Evolutionary conservation across 306 rosid species (phyloP), one percentile per base, ranked within the genome.

Genomic region (Pyrus communis): DNA sequence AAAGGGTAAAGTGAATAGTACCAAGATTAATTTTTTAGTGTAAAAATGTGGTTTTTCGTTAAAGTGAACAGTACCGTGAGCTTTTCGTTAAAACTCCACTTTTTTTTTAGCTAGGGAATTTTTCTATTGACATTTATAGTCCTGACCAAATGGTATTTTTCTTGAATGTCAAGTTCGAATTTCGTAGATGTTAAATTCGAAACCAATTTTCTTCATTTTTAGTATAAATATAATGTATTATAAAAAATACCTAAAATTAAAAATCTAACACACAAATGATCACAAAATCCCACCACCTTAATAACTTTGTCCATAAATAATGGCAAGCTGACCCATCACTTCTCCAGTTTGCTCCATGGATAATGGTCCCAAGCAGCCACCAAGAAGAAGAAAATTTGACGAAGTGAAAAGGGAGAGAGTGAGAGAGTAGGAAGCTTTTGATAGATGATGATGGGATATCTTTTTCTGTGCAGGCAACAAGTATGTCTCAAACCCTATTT

Each of bases 391-490:
- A 28, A 70, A 52, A 1, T 8, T 46, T 6, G 42, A 71, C 17
- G 3, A 13, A 66, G 22, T 38, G 11, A 67, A 25, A 42, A 10
- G 62, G 22, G 2, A 2, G 18, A 52, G 17, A 14, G 60, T 2
- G 11, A 35, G 45, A 71, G 9, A 15, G 25, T 13, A 1, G 35
- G n/a, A 38, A 25, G 58, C 23, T 72, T 60, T 40, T 15, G 30
- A 62, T 17, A 4, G 79, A 83, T 75, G 98, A 86, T 92, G 89
- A 86, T 95, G 89, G 73, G 62, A 92, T 87, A 84, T 95, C 99
- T 85, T 79, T 87, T 77, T 95, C 98, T 83, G 61, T 89, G 82
- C 86, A 82, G 98, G 84, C 93, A 74, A 82, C 66, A 81, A 75
- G 97, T 89, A 79, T 64, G 87, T 75, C 89, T 95, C 98, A 84